These are phyloP conservation scores for Fusarium drepaniforme DNA, from an alignment of 2,329 filamentous ascomycete species.

Conservation along the genomic window DNA sequence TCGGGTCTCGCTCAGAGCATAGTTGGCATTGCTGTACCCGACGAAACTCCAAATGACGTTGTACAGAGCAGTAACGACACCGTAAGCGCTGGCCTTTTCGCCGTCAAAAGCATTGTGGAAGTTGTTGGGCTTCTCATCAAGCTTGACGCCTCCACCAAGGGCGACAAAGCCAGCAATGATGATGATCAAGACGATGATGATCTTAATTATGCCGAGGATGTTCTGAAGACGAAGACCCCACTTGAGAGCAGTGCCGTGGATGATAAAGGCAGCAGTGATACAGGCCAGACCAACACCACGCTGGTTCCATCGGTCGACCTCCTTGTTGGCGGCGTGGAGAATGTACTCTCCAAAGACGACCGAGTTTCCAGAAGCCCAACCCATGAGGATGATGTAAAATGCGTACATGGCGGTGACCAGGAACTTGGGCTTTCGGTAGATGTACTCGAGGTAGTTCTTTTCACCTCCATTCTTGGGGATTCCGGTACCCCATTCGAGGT, in stretches of 20 bases:
- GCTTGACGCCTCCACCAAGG: slow-evolving; percentile 70
- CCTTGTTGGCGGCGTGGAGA: slow-evolving; percentile 71
- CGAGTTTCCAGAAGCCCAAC: slow-evolving; percentile 75
- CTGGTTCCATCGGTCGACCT: slow-evolving; percentile 76
- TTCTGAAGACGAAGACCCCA: slow-evolving; percentile 78
- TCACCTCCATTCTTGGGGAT: slow-evolving; percentile 75
- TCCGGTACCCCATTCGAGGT: slow-evolving; percentile 74
- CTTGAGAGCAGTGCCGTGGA: slow-evolving; percentile 73
- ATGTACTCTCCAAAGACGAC: slow-evolving; percentile 80
- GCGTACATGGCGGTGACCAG: slow-evolving; percentile 71
- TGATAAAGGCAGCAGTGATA: slow-evolving; percentile 73
- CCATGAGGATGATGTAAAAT: slow-evolving; percentile 72
- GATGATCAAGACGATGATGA: slow-evolving; percentile 75
- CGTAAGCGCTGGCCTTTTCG: slow-evolving; percentile 74
- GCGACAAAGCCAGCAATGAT: slow-evolving; percentile 72
- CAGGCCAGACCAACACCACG: slow-evolving; percentile 75
- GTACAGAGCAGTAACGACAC: slow-evolving; percentile 77
- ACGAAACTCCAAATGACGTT: slow-evolving; percentile 80
- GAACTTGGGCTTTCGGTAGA: slow-evolving; percentile 71
- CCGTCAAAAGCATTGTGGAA: slow-evolving; percentile 74
- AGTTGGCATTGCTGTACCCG: slow-evolving; percentile 77
- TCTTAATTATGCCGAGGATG: slow-evolving; percentile 73
- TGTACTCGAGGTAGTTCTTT: slow-evolving; percentile 76
- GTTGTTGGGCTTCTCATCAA: slow-evolving; percentile 70
- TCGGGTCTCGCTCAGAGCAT: slow-evolving; percentile 73